Base-by-base conservation (phyloP, 257 asterid genomes). In the Nyctanthes arbortristis region DNA sequence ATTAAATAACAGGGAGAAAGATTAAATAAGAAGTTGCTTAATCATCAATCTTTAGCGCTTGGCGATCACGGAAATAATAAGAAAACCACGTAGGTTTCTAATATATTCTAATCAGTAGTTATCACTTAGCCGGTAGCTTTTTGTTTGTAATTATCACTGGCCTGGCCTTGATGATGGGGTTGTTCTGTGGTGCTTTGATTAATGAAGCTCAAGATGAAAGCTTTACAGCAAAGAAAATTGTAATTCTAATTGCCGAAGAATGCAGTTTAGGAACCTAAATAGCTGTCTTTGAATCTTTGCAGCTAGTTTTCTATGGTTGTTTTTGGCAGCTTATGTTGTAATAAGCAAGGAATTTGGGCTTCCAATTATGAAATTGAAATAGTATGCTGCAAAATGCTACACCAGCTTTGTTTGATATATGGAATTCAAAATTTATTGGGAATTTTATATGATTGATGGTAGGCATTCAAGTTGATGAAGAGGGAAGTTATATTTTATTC, bases 401-500 rank as follows among this genome's bases (percentile, higher is more conserved):
- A n/a, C n/a, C n/a, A n/a, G 30, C 27, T 61, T 33, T 37, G 0
- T 1, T 61, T 34, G 0, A 1, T 0, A 34, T 33, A 24, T 32
- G 43, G 18, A 29, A 6, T 0, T 9, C 10, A 33, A 62, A 35
- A 22, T 34, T 32, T 1, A 0, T 32, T 20, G n/a, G 18, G 14
- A 35, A 59, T 59, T 20, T 10, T 20, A 12, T 34, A 30, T 32
- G 2, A 24, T 11, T 18, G 5, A 28, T 61, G 34, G 40, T 62
- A 34, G 29, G 34, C 24, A 22, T 25, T 29, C 30, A 25, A 57
- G 27, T 13, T 16, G 54, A 16, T 52, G 35, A 36, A 52, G 54
- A 62, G 12, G 16, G 70, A 20, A 33, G 43, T n/a, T n/a, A n/a
- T n/a, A 61, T 35, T 20, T 33, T 61, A 35, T 61, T 61, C 16